phyloP scores from a whole-genome alignment of 179 eudicot genomes.

The Silene noctiflora region DNA sequence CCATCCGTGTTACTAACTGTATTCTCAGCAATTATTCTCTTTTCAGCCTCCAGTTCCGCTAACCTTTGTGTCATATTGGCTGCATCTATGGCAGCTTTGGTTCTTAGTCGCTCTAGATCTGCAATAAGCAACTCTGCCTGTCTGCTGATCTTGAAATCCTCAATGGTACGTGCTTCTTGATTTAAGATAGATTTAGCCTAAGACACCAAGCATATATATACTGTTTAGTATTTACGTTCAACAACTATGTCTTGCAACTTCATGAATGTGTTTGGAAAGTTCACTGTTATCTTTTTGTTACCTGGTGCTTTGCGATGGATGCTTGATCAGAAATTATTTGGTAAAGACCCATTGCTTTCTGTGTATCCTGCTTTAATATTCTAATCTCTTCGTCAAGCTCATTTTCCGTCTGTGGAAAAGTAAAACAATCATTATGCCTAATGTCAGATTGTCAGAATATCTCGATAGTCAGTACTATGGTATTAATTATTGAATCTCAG shows the following conservation, averaged over 20 bases:
- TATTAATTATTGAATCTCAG: too few relatives aligned
- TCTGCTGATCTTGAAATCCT: constrained; percentile 35
- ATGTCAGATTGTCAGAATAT: too few relatives aligned
- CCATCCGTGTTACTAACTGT: constrained; percentile 34
- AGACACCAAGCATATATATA: not conserved
- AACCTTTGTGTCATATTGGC: constrained; percentile 48
- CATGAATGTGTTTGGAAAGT: not conserved
- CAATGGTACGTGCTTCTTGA: constrained; percentile 32
- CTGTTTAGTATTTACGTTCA: not conserved
- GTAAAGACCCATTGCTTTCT: constrained; percentile 54
- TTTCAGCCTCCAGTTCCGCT: constrained; percentile 51
- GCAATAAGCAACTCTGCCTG: constrained; percentile 43
- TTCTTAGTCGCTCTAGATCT: constrained; percentile 54
- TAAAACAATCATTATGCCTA: not conserved
- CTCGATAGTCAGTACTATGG: too few relatives aligned
- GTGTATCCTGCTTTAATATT: constrained; percentile 45
- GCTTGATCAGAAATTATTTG: constrained; percentile 48
- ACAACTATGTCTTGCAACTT: not conserved
- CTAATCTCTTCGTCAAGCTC: constrained; percentile 58
- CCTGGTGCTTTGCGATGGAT: constrained; percentile 43
- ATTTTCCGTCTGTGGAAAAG: constrained; percentile 31
- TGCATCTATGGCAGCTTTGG: constrained; percentile 53
- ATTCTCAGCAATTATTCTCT: constrained; percentile 39
- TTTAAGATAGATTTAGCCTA: constrained; percentile 52
- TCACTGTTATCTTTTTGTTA: constrained; percentile 20